These are phyloP conservation scores for Pichia californica DNA, from an alignment of 805 yeast species.

Conservation along the genomic window DNA sequence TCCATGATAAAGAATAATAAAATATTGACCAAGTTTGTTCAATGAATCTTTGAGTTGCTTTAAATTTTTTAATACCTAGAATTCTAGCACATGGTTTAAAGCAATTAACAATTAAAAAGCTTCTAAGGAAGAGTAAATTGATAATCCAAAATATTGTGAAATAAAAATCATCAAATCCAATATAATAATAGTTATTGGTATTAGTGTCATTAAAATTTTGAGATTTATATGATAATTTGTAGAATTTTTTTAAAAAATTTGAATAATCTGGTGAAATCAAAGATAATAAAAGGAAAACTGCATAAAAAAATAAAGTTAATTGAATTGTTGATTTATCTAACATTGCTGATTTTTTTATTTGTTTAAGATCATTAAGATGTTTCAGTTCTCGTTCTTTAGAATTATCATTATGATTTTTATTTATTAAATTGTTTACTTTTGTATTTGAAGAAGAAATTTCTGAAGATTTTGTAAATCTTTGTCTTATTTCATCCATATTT, in stretches of 20 bases:
- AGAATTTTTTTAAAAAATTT: constrained; percentile 27
- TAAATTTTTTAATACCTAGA: constrained; percentile 39
- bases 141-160: constrained; percentile 50
- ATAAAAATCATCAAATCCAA: constrained; percentile 50
- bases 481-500: too few species aligned
- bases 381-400: not conserved
- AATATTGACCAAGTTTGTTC: constrained; percentile 79
- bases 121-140: constrained; percentile 50
- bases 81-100: constrained; percentile 50
- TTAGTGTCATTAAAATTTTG: constrained; percentile 19
- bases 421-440: too few species aligned
- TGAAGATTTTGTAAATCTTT: not conserved
- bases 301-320: constrained; percentile 15
- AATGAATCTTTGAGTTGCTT: constrained; percentile 62
- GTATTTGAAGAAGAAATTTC: not conserved
- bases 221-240: constrained; percentile 35
- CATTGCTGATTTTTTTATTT: constrained; percentile 18
- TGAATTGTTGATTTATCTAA: constrained; percentile 7
- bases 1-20: constrained; percentile 52
- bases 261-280: constrained; percentile 6
- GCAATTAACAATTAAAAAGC: constrained; percentile 50
- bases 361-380: constrained; percentile 11
- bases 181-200: constrained; percentile 51
- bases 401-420: too few species aligned
- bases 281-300: constrained; percentile 14